Percentiles rank a stretch among this genome's conserved stretches.
phyloP scores from a whole-genome alignment of 345 rosid genomes.

The Lepidium africanum region DNA sequence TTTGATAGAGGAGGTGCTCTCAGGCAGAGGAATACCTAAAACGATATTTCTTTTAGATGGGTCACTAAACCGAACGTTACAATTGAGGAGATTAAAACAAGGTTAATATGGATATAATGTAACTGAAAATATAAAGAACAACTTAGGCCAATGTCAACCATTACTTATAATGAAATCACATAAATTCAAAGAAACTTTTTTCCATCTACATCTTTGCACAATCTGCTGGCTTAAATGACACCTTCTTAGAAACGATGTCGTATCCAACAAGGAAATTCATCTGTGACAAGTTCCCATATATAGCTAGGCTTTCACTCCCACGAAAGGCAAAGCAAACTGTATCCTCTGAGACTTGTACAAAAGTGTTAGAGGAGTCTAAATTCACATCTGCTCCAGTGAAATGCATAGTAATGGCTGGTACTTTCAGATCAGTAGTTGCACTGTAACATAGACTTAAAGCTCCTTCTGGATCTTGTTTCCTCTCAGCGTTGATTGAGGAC shows the following conservation, averaged over 20 bases:
- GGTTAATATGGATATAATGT: no score
- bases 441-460: conserved; percentile 32
- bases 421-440: background rate
- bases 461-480: background rate
- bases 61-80: no score
- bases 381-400: conserved; percentile 38
- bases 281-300: conserved; percentile 44
- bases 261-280: conserved; percentile 45
- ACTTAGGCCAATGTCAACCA: no score
- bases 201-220: conserved; percentile 26
- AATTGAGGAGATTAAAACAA: no score
- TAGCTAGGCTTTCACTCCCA: background rate
- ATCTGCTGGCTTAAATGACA: conserved; percentile 45
- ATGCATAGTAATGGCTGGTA: conserved; percentile 28
- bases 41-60: no score
- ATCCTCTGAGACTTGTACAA: conserved; percentile 19
- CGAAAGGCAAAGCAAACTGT: conserved; percentile 33
- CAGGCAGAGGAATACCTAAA: no score
- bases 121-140: no score
- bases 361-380: conserved; percentile 24
- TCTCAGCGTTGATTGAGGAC: background rate
- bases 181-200: no score
- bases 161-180: no score
- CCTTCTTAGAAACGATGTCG: conserved; percentile 19
- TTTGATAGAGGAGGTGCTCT: no score